Base-by-base conservation (phyloP, 495 filamentous ascomycete genomes). In the Penicillium subrubescens region DNA sequence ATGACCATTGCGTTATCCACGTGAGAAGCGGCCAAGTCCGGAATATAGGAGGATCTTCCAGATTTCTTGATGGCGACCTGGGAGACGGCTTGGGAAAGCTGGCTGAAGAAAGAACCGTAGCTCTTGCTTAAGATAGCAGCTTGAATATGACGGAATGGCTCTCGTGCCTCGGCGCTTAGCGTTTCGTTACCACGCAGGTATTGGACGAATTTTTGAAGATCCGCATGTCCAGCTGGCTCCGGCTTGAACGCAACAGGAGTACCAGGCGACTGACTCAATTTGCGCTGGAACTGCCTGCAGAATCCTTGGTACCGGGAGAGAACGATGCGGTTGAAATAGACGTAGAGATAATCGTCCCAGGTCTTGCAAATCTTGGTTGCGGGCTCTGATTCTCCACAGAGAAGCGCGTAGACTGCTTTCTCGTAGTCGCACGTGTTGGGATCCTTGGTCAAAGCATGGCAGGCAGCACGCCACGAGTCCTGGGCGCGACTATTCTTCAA, bases 341-440 rank as follows among this genome's bases (percentile, higher is more conserved):
- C 90, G 70, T 94, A 98, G n/a, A 97, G 84, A 65, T 89, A 87
- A 73, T 99, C 95, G 64, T 98, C 92, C 89, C 91, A 96, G 41
- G 85, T 87, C 46, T 83, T 81, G 75, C 92, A 95, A 15, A 94
- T 86, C 65, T 86, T 85, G 69, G 90, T 83, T 12, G 93, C 92
- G 46, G 89, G 88, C 39, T 86, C 79, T 8, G 92, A 81, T 70
- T 97, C 90, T 44, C 96, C 96, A 46, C 90, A 89, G 54, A 99
- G 84, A 23, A 96, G 80, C 23, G 90, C 93, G 69, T 96, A 97
- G 1, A 97, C 93, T 27, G 94, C 95, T 33, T 87, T 84, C 78
- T 99, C 92, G 71, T 91, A 94, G 31, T 90, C 86, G 59, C 88
- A 86, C 0, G 86, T 86, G 34, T 87, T 88, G 0, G 84, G 83